Evolutionary conservation across 2,329 filamentous ascomycete genomes (phyloP), one percentile per base, ranked within the genome.

Genomic region (Arachnomyces sp.): DNA sequence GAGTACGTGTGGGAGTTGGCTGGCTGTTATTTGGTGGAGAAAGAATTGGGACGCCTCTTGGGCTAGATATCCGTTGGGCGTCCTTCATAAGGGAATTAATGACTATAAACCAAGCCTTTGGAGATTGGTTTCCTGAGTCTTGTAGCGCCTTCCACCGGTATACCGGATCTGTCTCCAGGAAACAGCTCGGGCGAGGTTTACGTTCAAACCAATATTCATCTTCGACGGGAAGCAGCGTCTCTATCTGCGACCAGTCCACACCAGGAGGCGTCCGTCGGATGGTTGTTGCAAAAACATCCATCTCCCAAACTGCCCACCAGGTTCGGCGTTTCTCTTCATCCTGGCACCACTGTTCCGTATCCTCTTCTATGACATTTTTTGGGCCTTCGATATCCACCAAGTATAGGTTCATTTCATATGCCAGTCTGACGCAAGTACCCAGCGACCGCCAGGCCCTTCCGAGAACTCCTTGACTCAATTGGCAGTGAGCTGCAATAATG

Each of bases 271-370:
- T 52, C 3, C 61, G 55, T 7, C 61, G 55, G 25, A 67, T 60
- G n/a, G 60, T 60, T 36, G 55, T 61, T 2, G 63, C 61, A 42
- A 64, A 67, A 7, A 64, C 57, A 40, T 67, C 64, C 57, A 67
- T 64, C 39, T 66, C 64, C 61, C 60, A 66, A n/a, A 66, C 55
- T 0, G 61, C 57, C 64, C 63, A 66, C 56, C 58, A 66, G 1
- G 57, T 56, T 3, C 64, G 54, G 1, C 63, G 55, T 34, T 59
- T 54, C 44, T 65, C 63, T 47, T 67, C 63, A 2, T 56, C 44
- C 0, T 49, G 37, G 11, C 43, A 40, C 53, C 57, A 60, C 14
- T 43, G 43, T 9, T 43, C 43, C 7, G 31, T 8, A 15, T 49
- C 38, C 7, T 38, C 32, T n/a, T 25, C 20, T 25, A 9, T 9